Conservation (phyloP, 164 flowering plant species). For the Malania oleifera region DNA sequence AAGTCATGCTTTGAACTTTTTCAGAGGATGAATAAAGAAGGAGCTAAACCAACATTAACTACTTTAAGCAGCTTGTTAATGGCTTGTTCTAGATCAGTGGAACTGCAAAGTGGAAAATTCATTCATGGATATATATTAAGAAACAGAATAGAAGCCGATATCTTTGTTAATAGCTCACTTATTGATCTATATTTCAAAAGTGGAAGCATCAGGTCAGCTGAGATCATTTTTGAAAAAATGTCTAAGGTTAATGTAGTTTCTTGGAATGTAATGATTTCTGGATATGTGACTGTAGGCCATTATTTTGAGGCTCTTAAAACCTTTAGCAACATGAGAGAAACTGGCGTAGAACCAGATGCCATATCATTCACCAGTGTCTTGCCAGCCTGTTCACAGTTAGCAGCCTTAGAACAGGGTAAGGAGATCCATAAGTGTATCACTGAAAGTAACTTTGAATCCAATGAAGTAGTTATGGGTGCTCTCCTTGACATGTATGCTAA, state of each 20-base stretch:
- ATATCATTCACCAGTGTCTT: constrained; percentile 52
- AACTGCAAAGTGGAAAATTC: constrained; percentile 47
- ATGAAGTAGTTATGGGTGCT: constrained; percentile 62
- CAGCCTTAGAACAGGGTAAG: constrained; percentile 61
- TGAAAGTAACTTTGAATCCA: constrained; percentile 34
- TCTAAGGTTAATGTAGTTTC: constrained; percentile 34
- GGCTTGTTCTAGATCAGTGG: constrained; percentile 52
- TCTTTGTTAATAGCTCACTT: constrained; percentile 35
- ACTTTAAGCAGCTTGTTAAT: constrained; percentile 51
- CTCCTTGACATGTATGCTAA: constrained; percentile 78
- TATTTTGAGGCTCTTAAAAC: constrained; percentile 50
- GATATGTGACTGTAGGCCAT: constrained; percentile 45
- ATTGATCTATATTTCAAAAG: constrained; percentile 69
- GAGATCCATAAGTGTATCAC: constrained; percentile 42
- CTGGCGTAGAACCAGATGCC: constrained; percentile 45
- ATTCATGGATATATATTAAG: constrained; percentile 60
- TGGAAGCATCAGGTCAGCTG: constrained; percentile 41
- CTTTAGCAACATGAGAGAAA: constrained; percentile 38
- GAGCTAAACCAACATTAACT: constrained; percentile 40
- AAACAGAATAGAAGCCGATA: constrained; percentile 33
- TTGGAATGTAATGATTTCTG: constrained; percentile 78
- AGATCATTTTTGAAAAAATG: constrained; percentile 36
- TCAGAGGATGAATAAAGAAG: constrained; percentile 43
- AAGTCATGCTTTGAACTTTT: constrained; percentile 51
- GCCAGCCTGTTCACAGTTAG: constrained; percentile 64